Evolutionary conservation across 2,329 filamentous ascomycete species (phyloP), one percentile per base, ranked within the genome.

Genomic region (Aspergillus aculeatinus): DNA sequence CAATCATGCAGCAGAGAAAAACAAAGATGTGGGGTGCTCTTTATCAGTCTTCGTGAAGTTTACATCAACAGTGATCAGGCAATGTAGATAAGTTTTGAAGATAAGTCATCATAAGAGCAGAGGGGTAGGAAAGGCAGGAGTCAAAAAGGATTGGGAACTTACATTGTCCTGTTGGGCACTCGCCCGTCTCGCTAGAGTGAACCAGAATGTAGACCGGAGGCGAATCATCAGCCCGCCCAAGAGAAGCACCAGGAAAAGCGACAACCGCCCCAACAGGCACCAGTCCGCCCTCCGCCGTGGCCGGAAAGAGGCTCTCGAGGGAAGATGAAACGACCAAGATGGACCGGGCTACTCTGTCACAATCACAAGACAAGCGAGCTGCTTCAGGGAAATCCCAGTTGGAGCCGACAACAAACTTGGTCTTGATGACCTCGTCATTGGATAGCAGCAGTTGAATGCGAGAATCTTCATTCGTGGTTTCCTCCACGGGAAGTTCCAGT

Each of bases 1-100:
- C 35, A 60, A 63, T n/a, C 39, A 44, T 57, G 68, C 64, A 69
- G 61, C 61, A 1, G 27, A 29, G 60, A 59, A 60, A 60, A 49
- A 39, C 51, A 58, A 60, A 60, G 66, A 33, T 53, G 59, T 57
- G 61, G 50, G n/a, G 54, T 67, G 74, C 76, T 81, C 78, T 81
- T 79, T 70, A 86, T 96, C 92, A 96, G 92, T 81, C 39, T 88
- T 91, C 88, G 59, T 85, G 82, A 82, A 63, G 76, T 83, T 84
- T 84, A 95, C 92, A 87, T 96, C 93, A 96, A 89, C 84, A 84
- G 77, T 81, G 80, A 96, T 75, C 94, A 93, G 94, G 90, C 92
- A 98, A 98, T 97, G 94, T 98, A 97, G 94, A 97, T 98, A 98
- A 98, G 93, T 96, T 63, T 72, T 66, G 58, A 77, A 79, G 85